These are phyloP conservation scores for Candida broadrunensis DNA, from an alignment of 805 yeast genomes.

Conservation along the genomic window DNA sequence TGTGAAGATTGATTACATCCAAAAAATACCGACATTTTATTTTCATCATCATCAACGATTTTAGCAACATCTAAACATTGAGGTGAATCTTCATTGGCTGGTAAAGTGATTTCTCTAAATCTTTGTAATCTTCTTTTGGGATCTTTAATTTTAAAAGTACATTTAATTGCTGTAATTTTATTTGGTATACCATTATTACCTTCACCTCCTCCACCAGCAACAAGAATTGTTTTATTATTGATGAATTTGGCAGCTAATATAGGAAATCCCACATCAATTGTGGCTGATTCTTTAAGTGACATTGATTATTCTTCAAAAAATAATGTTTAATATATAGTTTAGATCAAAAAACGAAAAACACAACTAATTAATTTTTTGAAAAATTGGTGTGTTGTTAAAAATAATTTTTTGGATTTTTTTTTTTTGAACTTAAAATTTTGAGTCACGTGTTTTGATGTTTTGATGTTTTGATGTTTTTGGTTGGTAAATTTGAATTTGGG, in stretches of 20 bases:
- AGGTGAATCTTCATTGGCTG: conserved; percentile 80
- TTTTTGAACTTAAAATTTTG: no score
- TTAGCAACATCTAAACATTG: conserved; percentile 63
- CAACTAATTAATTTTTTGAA: no score
- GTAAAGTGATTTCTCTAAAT: conserved; percentile 59
- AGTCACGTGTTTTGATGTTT: no score
- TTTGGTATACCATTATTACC: conserved; percentile 88
- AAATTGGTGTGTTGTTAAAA: no score
- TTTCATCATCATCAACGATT: conserved; percentile 21
- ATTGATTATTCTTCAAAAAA: no score
- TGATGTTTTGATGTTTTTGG: no score
- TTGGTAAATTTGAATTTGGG: no score
- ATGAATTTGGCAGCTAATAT: conserved; percentile 75
- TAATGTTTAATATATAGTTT: no score
- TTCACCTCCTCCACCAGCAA: conserved; percentile 96
- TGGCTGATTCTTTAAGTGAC: conserved; percentile 34
- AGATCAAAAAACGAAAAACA: no score
- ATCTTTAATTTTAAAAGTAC: conserved; percentile 50
- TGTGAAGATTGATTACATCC: conserved; percentile 74
- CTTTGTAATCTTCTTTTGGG: conserved; percentile 47
- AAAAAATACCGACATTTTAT: conserved; percentile 51
- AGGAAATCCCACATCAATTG: conserved; percentile 63
- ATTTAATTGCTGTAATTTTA: conserved; percentile 64
- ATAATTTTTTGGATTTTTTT: no score
- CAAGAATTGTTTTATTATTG: conserved; percentile 56